Base-by-base conservation (phyloP, 768 basidiomycete genomes). In the Lactifluus rugatus region DNA sequence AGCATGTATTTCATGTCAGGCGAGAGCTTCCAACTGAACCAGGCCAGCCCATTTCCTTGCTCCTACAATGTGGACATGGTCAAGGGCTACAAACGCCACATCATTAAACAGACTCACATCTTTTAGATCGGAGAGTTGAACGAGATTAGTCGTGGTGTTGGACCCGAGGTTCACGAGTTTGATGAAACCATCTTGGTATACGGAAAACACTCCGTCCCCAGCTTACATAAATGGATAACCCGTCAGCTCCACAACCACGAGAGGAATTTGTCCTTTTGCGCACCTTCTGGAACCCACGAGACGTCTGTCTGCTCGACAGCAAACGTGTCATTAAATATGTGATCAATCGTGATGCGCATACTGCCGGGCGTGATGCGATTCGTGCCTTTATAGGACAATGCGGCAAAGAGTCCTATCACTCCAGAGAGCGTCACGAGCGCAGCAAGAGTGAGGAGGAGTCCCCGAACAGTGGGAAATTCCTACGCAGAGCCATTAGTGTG, bases 291-390 rank as follows among this genome's bases (percentile, higher is more conserved):
- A 28, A 98, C 85, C 96, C 96, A 99, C 45, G 83, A 76, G 34
- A 99, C 69, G 21, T 65, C 65, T 48, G 76, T 75, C 2, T 67
- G 64, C 3, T 76, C 67, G 2, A 76, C 70, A 16, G 34, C 60
- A 67, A 97, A 98, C 2, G 94, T 97, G 3, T 91, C 92, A 67
- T 96, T 95, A 74, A 92, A 93, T 51, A 96, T 70, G 68, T 93
- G 87, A 67, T 97, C 91, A 78, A 98, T 82, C 4, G 85, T 86
- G 31, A 97, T 76, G 63, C 81, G 87, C 58, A 75, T 75, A 36
- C 70, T 76, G 2, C 89, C 87, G 26, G 76, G 75, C 5, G 75
- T 65, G 65, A 71, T 74, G 69, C 78, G 78, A 8, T 77, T 66
- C 55, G 77, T 72, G 19, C 84, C 81, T 25, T 77, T 76, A 73